These are phyloP conservation scores for Aspergillus sparsus DNA, from an alignment of 495 filamentous ascomycete genomes.

Conservation along the genomic window DNA sequence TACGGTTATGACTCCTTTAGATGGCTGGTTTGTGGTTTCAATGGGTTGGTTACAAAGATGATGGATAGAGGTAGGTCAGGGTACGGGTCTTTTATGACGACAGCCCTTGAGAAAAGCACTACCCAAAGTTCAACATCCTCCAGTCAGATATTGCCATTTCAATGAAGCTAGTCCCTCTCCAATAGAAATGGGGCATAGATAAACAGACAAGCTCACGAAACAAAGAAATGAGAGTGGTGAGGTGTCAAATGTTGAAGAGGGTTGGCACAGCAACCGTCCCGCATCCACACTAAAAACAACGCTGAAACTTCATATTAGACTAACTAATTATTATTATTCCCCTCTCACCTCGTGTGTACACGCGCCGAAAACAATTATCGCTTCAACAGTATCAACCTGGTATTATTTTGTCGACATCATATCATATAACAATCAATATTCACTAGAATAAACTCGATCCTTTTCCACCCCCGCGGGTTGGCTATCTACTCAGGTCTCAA, in stretches of 20 bases:
- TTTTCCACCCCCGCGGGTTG: neutral
- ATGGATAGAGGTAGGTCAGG: neutral
- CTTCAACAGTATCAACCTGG: too few relatives aligned
- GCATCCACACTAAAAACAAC: neutral
- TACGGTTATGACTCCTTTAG: neutral
- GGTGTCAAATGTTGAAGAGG: neutral
- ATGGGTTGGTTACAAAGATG: neutral
- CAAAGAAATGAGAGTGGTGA: neutral
- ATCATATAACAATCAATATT: conserved; percentile 11
- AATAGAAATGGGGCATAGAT: too few relatives aligned
- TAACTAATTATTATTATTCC: neutral
- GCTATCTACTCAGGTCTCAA: neutral
- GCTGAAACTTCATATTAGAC: conserved; percentile 7
- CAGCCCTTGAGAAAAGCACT: neutral
- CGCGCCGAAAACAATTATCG: too few relatives aligned
- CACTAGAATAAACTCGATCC: conserved; percentile 5
- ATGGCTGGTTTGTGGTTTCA: too few relatives aligned
- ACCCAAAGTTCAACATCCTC: neutral
- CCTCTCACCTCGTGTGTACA: neutral
- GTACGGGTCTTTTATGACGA: neutral
- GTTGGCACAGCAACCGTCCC: conserved; percentile 26
- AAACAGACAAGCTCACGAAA: too few relatives aligned
- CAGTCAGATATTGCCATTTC: too few relatives aligned
- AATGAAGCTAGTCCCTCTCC: too few relatives aligned
- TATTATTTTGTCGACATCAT: neutral